Evolutionary conservation across 495 filamentous ascomycete species (phyloP).

Genomic region (Platismatia glauca): DNA sequence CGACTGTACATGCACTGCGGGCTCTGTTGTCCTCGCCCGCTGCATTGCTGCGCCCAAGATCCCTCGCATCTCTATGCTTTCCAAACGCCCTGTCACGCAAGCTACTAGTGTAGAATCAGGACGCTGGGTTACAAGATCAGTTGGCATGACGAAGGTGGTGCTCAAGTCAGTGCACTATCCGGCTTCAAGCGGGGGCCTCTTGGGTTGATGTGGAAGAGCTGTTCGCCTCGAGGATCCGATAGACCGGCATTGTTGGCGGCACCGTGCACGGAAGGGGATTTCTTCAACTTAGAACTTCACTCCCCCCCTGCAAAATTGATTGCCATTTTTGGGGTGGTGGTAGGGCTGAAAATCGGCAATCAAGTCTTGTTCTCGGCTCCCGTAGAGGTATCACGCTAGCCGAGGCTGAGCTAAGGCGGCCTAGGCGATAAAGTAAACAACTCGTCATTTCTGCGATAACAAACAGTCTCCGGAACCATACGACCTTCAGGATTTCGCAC

Average conservation of each 20-base stretch:
- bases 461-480: neutral
- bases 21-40: constrained; percentile 46
- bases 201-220: neutral
- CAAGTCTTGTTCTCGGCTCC: no score
- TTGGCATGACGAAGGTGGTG: neutral
- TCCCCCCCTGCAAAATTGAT: no score
- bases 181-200: neutral
- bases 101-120: constrained; percentile 23
- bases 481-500: neutral
- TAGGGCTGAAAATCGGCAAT: no score
- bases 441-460: constrained; percentile 2
- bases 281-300: no score
- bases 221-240: neutral
- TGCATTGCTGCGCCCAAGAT: constrained; percentile 40
- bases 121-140: neutral
- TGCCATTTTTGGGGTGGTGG: no score
- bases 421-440: constrained; percentile 6
- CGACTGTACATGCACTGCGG: constrained; percentile 55
- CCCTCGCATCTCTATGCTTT: constrained; percentile 1
- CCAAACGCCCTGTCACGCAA: constrained; percentile 11
- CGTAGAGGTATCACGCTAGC: neutral
- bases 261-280: no score
- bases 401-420: neutral
- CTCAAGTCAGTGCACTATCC: neutral
- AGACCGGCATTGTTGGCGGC: neutral